Percentiles rank a stretch among this genome's conserved stretches.
These are phyloP conservation scores for Solanum rostratum DNA, from an alignment of 257 asterid genomes.

Conservation along the genomic window DNA sequence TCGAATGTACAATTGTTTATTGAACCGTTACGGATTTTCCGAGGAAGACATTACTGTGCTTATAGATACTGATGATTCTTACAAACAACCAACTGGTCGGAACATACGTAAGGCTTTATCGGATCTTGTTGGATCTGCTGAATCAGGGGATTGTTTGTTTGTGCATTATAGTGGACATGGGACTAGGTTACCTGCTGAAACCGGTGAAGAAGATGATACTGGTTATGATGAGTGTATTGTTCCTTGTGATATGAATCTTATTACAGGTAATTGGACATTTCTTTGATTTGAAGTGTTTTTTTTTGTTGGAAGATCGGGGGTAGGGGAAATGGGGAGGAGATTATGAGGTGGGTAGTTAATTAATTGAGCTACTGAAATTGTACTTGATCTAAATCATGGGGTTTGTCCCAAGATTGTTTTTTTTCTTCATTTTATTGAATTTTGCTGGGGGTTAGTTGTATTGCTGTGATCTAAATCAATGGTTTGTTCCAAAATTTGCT, in stretches of 20 bases:
- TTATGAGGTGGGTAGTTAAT: not conserved
- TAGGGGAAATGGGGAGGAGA: not conserved
- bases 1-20: conserved; percentile 57
- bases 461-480: not conserved
- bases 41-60: conserved; percentile 65
- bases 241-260: conserved; percentile 86
- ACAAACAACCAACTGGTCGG: conserved; percentile 74
- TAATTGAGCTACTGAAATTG: not conserved
- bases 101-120: conserved; percentile 66
- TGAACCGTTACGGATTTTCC: conserved; percentile 71
- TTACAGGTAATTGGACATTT: conserved; percentile 37
- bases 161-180: conserved; percentile 99
- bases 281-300: not conserved
- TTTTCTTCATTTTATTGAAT: not conserved
- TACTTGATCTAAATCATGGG: not conserved
- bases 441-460: not conserved
- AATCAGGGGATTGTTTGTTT: conserved; percentile 59
- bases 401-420: not conserved
- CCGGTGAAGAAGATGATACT: conserved; percentile 95
- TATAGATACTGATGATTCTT: conserved; percentile 71
- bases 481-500: not conserved
- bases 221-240: conserved; percentile 96
- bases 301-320: not conserved
- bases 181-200: conserved; percentile 94
- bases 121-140: conserved; percentile 54